Conservation (phyloP, 75 land plant genomes). For the Cupressus sempervirens region DNA sequence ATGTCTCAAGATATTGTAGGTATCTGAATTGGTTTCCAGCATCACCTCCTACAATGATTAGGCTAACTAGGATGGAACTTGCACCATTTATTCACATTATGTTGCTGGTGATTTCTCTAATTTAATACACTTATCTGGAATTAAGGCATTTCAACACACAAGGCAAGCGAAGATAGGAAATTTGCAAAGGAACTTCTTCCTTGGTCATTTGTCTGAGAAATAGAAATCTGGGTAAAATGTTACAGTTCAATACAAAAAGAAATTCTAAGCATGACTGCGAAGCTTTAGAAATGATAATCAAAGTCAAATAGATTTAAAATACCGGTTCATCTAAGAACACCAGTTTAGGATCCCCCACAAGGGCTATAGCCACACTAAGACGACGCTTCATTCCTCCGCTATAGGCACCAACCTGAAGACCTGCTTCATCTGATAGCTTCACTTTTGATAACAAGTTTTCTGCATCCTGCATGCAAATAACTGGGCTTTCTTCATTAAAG, state of each 20-base stretch:
- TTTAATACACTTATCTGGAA: not conserved
- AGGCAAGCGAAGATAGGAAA: not conserved
- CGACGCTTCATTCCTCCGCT: conserved; percentile 99
- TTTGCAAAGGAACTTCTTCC: not conserved
- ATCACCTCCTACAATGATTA: not conserved
- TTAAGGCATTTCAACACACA: not conserved
- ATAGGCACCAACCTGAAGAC: conserved; percentile 72
- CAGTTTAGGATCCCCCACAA: conserved; percentile 94
- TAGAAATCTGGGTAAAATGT: not conserved
- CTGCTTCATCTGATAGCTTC: conserved; percentile 60
- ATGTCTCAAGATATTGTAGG: not conserved
- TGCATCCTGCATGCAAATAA: conserved; percentile 44
- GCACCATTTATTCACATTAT: not conserved
- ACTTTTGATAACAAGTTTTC: conserved; percentile 73
- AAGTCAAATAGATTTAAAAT: conserved; percentile 10
- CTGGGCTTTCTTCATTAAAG: not conserved
- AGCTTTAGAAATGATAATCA: not conserved
- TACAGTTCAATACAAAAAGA: not conserved
- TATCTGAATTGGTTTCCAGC: not conserved
- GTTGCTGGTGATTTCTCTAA: not conserved
- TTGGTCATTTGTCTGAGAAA: not conserved
- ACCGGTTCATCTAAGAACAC: conserved; percentile 96
- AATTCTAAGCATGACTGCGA: not conserved
- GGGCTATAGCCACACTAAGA: conserved; percentile 92
- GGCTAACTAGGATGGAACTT: not conserved